phyloP scores from a whole-genome alignment of 225 moss, liverwort and hornwort species.

The Bryoerythrophyllum caledonicum region DNA sequence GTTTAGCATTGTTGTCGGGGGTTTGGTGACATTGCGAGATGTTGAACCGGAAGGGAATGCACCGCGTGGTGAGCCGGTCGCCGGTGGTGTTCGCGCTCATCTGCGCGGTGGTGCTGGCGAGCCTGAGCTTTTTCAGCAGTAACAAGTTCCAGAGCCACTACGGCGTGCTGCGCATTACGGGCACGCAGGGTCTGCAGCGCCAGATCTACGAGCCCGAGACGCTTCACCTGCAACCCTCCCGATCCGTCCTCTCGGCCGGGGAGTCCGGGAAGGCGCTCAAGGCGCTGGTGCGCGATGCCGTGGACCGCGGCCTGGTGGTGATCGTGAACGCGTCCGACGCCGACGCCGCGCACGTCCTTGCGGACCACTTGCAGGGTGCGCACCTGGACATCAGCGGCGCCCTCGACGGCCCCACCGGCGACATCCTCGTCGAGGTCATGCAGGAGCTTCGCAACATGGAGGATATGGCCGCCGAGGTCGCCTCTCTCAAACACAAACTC shows the following conservation, averaged over 20 bases:
- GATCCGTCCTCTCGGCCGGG: background rate
- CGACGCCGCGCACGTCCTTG: slow-evolving; percentile 29
- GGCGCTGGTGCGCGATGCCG: slow-evolving; percentile 40
- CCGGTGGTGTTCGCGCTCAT: slow-evolving; percentile 27
- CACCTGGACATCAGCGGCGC: slow-evolving; percentile 43
- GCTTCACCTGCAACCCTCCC: background rate
- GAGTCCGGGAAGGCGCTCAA: slow-evolving; percentile 30
- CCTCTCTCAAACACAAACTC: slow-evolving; percentile 27
- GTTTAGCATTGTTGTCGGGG: background rate
- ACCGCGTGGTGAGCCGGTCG: slow-evolving; percentile 22
- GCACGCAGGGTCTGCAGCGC: slow-evolving; percentile 14
- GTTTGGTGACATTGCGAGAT: slow-evolving; percentile 12
- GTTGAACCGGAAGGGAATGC: slow-evolving; percentile 28
- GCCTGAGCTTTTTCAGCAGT: slow-evolving; percentile 28
- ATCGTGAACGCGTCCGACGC: slow-evolving; percentile 37
- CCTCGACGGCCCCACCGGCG: slow-evolving; percentile 44
- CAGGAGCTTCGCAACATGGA: slow-evolving; percentile 48
- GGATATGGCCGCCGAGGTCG: slow-evolving; percentile 25
- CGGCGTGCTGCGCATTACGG: slow-evolving; percentile 22
- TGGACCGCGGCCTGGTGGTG: slow-evolving; percentile 43
- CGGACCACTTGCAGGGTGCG: slow-evolving; percentile 38
- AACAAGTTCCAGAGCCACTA: slow-evolving; percentile 24
- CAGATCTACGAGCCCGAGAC: slow-evolving; percentile 23
- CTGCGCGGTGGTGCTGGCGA: slow-evolving; percentile 23
- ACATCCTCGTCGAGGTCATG: slow-evolving; percentile 43